These are phyloP conservation scores for Lasiodiplodia citricola DNA, from an alignment of 2,329 filamentous ascomycete species.

Conservation along the genomic window DNA sequence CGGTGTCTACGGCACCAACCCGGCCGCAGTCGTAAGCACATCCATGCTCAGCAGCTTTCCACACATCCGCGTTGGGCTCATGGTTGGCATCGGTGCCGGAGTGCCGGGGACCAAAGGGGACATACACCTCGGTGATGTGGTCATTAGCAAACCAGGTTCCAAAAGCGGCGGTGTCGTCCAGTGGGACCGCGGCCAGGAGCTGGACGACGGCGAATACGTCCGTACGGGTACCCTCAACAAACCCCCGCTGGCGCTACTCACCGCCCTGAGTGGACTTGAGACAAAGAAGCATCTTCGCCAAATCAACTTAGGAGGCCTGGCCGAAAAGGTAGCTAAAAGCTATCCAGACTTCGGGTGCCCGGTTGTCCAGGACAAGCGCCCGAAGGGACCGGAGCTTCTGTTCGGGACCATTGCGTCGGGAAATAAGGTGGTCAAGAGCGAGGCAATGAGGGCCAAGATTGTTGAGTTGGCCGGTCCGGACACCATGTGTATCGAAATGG, in stretches of 20 bases:
- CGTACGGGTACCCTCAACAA: background rate
- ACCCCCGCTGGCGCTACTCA: background rate
- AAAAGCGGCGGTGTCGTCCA: conserved; percentile 35
- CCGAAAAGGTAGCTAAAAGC: too few relatives aligned
- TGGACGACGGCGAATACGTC: background rate
- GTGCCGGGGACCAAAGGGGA: conserved; percentile 36
- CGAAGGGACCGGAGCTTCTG: too few relatives aligned
- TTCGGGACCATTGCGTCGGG: too few relatives aligned
- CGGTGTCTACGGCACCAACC: background rate
- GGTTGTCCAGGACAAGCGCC: too few relatives aligned
- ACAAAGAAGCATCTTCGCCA: too few relatives aligned
- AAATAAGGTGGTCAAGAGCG: too few relatives aligned
- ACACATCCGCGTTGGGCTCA: conserved; percentile 1
- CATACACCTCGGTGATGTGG: conserved; percentile 36
- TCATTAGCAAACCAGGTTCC: conserved; percentile 32
- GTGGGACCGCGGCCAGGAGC: conserved; percentile 31
- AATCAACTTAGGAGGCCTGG: too few relatives aligned
- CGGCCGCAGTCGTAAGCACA: background rate
- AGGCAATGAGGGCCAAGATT: too few relatives aligned
- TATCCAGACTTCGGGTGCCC: too few relatives aligned
- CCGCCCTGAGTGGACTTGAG: too few relatives aligned
- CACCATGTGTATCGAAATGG: too few relatives aligned
- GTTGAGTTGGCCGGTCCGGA: too few relatives aligned
- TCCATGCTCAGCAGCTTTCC: background rate
- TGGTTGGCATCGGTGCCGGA: conserved; percentile 26